Conservation (phyloP, 768 basidiomycete genomes). For the Termitomyces eurrhizus region DNA sequence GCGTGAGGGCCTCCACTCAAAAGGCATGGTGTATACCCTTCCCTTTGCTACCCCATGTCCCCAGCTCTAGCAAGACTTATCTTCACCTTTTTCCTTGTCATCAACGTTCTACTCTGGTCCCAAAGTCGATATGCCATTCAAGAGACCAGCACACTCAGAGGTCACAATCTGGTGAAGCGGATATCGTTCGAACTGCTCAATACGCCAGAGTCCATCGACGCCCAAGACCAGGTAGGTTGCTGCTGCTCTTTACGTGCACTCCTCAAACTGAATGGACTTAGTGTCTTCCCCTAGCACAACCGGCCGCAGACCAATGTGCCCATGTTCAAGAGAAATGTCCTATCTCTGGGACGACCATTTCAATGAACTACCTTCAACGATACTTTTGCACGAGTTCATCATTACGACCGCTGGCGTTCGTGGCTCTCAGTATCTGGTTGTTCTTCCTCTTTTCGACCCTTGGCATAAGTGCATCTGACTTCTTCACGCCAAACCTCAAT, state of each 20-base stretch:
- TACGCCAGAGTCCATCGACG: constrained; percentile 9
- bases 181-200: constrained; percentile 34
- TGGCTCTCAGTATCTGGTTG: constrained; percentile 71
- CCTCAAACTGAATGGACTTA: constrained; percentile 21
- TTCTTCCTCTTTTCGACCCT: constrained; percentile 93
- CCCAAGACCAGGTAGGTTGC: constrained; percentile 26
- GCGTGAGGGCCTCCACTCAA: neutral
- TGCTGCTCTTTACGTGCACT: neutral
- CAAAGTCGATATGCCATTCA: constrained; percentile 44
- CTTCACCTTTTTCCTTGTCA: constrained; percentile 47
- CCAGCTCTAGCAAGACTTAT: constrained; percentile 41
- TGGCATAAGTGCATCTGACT: constrained; percentile 93
- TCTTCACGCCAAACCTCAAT: constrained; percentile 95
- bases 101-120: constrained; percentile 67
- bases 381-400: constrained; percentile 67
- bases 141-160: constrained; percentile 20
- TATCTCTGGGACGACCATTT: constrained; percentile 57
- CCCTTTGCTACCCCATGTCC: constrained; percentile 37
- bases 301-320: constrained; percentile 53
- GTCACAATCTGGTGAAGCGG: constrained; percentile 37
- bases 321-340: constrained; percentile 61
- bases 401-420: constrained; percentile 58
- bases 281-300: constrained; percentile 65
- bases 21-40: constrained; percentile 15
- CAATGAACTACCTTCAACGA: constrained; percentile 59